Percentiles rank a stretch among this genome's conserved stretches.
phyloP scores from a whole-genome alignment of 495 filamentous ascomycete species.

The Viridothelium virens region DNA sequence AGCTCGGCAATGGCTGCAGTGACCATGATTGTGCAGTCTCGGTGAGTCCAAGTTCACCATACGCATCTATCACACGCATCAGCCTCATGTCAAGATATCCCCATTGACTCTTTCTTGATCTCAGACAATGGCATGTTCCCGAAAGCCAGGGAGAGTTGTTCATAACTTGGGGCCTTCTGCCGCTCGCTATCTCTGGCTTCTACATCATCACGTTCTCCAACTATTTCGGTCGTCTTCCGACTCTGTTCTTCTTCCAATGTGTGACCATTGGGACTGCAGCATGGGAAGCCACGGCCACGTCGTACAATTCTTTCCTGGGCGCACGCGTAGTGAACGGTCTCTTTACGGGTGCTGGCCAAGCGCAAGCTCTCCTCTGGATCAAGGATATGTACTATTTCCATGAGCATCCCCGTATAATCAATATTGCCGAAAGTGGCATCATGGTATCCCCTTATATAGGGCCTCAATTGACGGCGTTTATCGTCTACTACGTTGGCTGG shows the following conservation, averaged over 20 bases:
- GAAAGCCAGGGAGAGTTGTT: slow-evolving; percentile 12
- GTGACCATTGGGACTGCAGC: slow-evolving; percentile 19
- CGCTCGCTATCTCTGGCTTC: slow-evolving; percentile 16
- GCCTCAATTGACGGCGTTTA: neutral
- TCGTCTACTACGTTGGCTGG: neutral
- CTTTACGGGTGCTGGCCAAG: slow-evolving; percentile 18
- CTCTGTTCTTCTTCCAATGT: slow-evolving; percentile 14
- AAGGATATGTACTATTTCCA: slow-evolving; percentile 24
- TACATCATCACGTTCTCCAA: slow-evolving; percentile 15
- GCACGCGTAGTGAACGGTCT: slow-evolving; percentile 22
- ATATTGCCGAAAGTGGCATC: neutral
- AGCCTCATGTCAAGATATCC: neutral
- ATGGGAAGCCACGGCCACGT: slow-evolving; percentile 19
- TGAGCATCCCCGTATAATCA: slow-evolving; percentile 14
- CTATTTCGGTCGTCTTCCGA: slow-evolving; percentile 20
- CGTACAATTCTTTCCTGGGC: slow-evolving; percentile 23
- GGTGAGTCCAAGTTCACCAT: slow-evolving; percentile 3
- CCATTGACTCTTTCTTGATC: neutral
- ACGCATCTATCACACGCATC: neutral
- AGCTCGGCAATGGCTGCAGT: slow-evolving; percentile 16
- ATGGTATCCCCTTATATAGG: slow-evolving; percentile 13
- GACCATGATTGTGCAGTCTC: slow-evolving; percentile 16
- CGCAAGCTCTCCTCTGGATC: slow-evolving; percentile 18
- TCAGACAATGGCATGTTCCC: slow-evolving; percentile 16
- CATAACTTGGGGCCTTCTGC: slow-evolving; percentile 16